Evolutionary conservation across 2,329 filamentous ascomycete species (phyloP).

Genomic region (Calycina marina): DNA sequence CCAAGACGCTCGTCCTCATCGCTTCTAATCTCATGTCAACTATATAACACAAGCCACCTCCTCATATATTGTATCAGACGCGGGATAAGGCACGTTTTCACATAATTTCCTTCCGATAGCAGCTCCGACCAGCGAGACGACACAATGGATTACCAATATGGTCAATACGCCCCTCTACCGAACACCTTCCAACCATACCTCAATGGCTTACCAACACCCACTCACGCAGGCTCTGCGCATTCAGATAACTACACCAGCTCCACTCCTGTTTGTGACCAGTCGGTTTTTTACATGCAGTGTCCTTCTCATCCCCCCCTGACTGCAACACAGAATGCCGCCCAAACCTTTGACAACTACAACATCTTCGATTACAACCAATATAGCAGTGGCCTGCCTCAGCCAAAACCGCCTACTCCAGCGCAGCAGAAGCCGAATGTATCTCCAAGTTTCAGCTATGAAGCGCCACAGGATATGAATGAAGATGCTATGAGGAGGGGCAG

Average conservation of each 20-base stretch:
- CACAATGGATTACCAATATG: conserved; percentile 44
- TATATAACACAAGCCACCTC: no score
- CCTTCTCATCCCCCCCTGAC: conserved; percentile 15
- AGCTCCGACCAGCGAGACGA: no score
- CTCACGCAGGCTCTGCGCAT: conserved; percentile 24
- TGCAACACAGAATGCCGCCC: conserved; percentile 19
- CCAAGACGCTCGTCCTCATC: no score
- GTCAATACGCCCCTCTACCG: conserved; percentile 15
- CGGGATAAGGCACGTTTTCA: no score
- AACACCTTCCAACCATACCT: conserved; percentile 31
- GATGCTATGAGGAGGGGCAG: conserved; percentile 21
- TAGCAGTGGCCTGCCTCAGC: conserved; percentile 8
- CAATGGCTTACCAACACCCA: conserved; percentile 27
- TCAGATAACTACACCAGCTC: conserved; percentile 32
- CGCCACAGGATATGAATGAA: conserved; percentile 15
- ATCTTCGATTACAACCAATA: conserved; percentile 18
- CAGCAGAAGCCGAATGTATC: conserved; percentile 14
- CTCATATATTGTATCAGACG: no score
- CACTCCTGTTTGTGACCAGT: conserved; percentile 22
- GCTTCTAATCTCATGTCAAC: no score
- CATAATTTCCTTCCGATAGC: no score
- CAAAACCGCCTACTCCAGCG: conserved; percentile 14
- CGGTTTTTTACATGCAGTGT: conserved; percentile 1
- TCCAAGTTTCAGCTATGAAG: conserved; percentile 14
- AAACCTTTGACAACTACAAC: conserved; percentile 17